Percentiles rank a stretch among this genome's conserved stretches.
phyloP scores from a whole-genome alignment of 768 basidiomycete genomes.

The Mycena floridula region DNA sequence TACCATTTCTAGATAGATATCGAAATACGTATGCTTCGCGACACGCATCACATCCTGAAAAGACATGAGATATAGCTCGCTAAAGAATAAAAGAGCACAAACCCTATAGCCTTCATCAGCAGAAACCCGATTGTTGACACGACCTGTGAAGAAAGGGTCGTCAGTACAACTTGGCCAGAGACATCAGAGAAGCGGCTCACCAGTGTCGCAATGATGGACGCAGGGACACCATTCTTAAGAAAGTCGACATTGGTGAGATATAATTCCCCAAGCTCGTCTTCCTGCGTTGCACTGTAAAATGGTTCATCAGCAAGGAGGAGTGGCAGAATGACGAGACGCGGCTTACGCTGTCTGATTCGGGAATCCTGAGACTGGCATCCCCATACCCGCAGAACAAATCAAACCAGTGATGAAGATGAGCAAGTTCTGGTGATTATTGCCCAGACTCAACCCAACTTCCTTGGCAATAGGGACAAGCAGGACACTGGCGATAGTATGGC shows the following conservation, averaged over 20 bases:
- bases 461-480: constrained; percentile 95
- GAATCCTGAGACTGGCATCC: constrained; percentile 98
- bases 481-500: constrained; percentile 94
- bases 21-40: too few species aligned
- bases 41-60: constrained; percentile 9
- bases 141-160: constrained; percentile 39
- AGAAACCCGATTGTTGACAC: constrained; percentile 82
- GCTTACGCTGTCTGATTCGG: constrained; percentile 95
- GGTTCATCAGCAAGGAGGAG: constrained; percentile 2
- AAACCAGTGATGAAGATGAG: constrained; percentile 92
- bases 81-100: constrained; percentile 19
- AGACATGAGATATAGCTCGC: background rate
- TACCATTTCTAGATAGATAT: too few species aligned
- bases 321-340: background rate
- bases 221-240: constrained; percentile 89
- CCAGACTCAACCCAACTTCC: constrained; percentile 78
- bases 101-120: constrained; percentile 71
- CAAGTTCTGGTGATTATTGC: constrained; percentile 63
- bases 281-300: constrained; percentile 70
- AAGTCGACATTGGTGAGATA: constrained; percentile 87
- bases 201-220: constrained; percentile 82
- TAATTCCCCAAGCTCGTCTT: constrained; percentile 87
- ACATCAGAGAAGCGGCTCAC: constrained; percentile 34
- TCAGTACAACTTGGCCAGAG: constrained; percentile 1
- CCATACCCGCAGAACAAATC: constrained; percentile 96